These are phyloP conservation scores for Metrosideros polymorpha DNA, from an alignment of 441 rosid genomes.

Conservation along the genomic window DNA sequence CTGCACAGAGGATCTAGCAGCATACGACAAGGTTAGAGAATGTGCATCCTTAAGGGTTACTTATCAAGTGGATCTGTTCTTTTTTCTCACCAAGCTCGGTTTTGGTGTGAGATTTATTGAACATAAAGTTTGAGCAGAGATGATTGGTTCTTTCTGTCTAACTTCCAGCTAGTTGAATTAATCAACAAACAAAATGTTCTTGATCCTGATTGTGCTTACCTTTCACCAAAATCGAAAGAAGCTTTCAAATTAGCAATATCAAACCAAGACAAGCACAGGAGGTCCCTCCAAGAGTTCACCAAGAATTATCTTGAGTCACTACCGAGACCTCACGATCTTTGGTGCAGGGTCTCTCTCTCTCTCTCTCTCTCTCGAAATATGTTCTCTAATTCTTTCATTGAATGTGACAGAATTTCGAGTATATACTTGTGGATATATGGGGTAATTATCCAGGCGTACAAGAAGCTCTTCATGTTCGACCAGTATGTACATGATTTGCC, in stretches of 20 bases:
- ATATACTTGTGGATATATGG: conserved; percentile 16
- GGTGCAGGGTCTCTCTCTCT: not conserved
- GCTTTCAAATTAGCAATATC: not conserved
- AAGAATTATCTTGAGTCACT: not conserved
- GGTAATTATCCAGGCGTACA: conserved; percentile 16
- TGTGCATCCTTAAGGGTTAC: not conserved
- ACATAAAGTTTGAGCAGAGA: not conserved
- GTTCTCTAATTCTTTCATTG: not conserved
- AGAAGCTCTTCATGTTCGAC: conserved; percentile 22
- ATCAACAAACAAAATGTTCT: not conserved
- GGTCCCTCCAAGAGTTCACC: conserved; percentile 9
- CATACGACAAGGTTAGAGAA: not conserved
- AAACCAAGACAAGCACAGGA: conserved; percentile 3
- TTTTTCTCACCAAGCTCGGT: too few relatives aligned
- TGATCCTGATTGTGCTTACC: not conserved
- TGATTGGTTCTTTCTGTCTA: not conserved
- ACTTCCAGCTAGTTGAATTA: not conserved
- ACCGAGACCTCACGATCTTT: not conserved
- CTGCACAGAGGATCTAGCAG: not conserved
- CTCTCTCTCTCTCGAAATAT: too few relatives aligned
- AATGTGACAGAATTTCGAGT: conserved; percentile 3
- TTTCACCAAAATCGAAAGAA: not conserved
- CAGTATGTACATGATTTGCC: not conserved
- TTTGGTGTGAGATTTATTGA: not conserved
- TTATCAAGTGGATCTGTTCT: too few relatives aligned